These are phyloP conservation scores for Stemphylium lycopersici DNA, from an alignment of 2,329 filamentous ascomycete species.

Conservation along the genomic window DNA sequence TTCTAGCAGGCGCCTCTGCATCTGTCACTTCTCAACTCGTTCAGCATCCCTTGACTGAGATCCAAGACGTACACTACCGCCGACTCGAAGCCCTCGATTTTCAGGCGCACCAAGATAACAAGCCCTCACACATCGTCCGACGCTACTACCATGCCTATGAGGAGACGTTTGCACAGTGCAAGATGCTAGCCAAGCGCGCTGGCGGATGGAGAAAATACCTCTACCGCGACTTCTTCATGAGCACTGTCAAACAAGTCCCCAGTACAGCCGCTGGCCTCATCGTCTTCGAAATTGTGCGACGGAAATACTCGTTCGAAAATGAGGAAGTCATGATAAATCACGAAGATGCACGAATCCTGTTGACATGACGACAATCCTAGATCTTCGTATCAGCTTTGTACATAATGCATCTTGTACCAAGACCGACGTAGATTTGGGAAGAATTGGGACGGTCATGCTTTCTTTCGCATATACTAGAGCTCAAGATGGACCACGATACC, in stretches of 20 bases:
- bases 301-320: slow-evolving; percentile 73
- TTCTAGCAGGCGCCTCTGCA: slow-evolving; percentile 71
- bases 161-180: slow-evolving; percentile 68
- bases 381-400: background rate
- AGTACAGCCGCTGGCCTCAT: slow-evolving; percentile 79
- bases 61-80: slow-evolving; percentile 76
- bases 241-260: slow-evolving; percentile 74
- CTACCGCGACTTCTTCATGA: slow-evolving; percentile 75
- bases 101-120: slow-evolving; percentile 51
- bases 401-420: background rate
- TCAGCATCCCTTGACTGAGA: slow-evolving; percentile 72
- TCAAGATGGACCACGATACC: no score
- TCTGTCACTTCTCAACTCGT: slow-evolving; percentile 72
- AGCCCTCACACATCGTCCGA: slow-evolving; percentile 52
- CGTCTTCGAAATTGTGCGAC: slow-evolving; percentile 76
- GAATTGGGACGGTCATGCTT: no score
- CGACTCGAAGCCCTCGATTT: slow-evolving; percentile 74
- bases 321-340: slow-evolving; percentile 57
- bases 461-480: no score
- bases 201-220: slow-evolving; percentile 67
- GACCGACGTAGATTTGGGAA: no score
- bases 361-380: slow-evolving; percentile 46
- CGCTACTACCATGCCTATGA: slow-evolving; percentile 75
- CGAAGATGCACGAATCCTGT: slow-evolving; percentile 74
- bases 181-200: slow-evolving; percentile 63